Conservation (phyloP, 192 early-diverging fungal genomes). For the Backusella macrospora region DNA sequence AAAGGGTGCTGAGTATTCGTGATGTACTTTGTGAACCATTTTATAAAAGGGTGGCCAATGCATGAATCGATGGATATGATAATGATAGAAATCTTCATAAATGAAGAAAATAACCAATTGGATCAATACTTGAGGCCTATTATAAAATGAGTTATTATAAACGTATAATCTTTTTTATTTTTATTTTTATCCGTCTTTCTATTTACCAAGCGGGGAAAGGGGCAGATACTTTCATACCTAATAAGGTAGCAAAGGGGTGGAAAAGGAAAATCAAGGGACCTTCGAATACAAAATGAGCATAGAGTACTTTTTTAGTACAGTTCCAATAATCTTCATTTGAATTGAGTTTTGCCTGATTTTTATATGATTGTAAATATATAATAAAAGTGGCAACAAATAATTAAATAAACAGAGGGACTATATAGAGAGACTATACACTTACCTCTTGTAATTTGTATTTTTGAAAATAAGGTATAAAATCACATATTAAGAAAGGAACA, state of each 20-base stretch:
- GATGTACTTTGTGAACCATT: slow-evolving; percentile 92
- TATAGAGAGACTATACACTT: slow-evolving; percentile 2
- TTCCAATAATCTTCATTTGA: slow-evolving; percentile 70
- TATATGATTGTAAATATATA: not conserved
- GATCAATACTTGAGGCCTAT: slow-evolving; percentile 36
- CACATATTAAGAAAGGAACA: slow-evolving; percentile 81
- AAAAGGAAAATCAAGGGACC: slow-evolving; percentile 90
- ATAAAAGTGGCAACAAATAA: not conserved
- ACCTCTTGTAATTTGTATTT: slow-evolving; percentile 90
- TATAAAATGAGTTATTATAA: too few relatives aligned
- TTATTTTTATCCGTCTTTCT: not conserved
- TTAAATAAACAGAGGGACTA: not conserved
- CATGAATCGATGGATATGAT: slow-evolving; percentile 85
- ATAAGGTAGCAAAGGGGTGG: slow-evolving; percentile 77
- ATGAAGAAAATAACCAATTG: slow-evolving; percentile 79
- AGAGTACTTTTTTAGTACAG: slow-evolving; percentile 66
- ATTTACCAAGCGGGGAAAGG: slow-evolving; percentile 81
- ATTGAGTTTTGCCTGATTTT: slow-evolving; percentile 59
- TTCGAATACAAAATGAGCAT: slow-evolving; percentile 80
- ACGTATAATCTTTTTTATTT: not conserved
- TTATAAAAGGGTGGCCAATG: slow-evolving; percentile 90
- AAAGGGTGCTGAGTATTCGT: slow-evolving; percentile 89
- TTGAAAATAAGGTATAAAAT: slow-evolving; percentile 83
- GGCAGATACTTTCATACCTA: slow-evolving; percentile 84
- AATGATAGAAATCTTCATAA: slow-evolving; percentile 90